Percentiles rank a stretch among this genome's conserved stretches.
phyloP scores from a whole-genome alignment of 2,329 filamentous ascomycete species.

The Trichoderma pleuroti region DNA sequence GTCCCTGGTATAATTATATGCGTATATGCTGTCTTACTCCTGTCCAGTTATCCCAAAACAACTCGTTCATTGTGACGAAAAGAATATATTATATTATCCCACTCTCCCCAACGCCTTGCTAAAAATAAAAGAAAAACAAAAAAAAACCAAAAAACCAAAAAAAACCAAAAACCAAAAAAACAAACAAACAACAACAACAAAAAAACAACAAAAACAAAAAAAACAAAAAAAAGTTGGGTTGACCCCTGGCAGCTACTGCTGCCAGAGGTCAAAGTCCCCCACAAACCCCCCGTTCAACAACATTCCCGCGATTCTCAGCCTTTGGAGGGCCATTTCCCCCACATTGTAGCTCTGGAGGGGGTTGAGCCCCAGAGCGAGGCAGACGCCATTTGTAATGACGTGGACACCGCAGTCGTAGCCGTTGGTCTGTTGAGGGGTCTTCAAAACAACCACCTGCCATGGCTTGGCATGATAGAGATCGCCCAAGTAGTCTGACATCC shows the following conservation, averaged over 20 bases:
- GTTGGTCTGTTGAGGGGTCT: conserved; percentile 61
- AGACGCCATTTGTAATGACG: conserved; percentile 69
- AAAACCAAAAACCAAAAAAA: too few relatives aligned
- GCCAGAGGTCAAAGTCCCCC: conserved; percentile 49
- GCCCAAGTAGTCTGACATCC: conserved; percentile 42
- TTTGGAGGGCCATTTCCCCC: conserved; percentile 56
- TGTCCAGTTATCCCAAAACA: neutral
- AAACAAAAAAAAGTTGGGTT: neutral
- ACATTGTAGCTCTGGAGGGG: conserved; percentile 49
- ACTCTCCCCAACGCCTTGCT: neutral
- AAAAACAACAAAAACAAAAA: neutral
- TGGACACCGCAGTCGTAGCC: conserved; percentile 75
- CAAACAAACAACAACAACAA: neutral
- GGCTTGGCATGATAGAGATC: conserved; percentile 51
- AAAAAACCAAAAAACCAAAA: too few relatives aligned
- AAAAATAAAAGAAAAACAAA: neutral
- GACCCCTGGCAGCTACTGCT: neutral
- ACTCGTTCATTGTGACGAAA: neutral
- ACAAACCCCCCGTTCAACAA: conserved; percentile 65
- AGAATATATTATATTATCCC: neutral
- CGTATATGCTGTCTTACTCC: neutral
- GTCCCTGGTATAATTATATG: neutral
- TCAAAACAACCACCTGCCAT: conserved; percentile 57
- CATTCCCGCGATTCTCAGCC: conserved; percentile 60
- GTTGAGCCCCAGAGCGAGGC: conserved; percentile 51